Evolutionary conservation across 192 early-diverging fungal genomes (phyloP).

Genomic region (Backusella tuberculispora): DNA sequence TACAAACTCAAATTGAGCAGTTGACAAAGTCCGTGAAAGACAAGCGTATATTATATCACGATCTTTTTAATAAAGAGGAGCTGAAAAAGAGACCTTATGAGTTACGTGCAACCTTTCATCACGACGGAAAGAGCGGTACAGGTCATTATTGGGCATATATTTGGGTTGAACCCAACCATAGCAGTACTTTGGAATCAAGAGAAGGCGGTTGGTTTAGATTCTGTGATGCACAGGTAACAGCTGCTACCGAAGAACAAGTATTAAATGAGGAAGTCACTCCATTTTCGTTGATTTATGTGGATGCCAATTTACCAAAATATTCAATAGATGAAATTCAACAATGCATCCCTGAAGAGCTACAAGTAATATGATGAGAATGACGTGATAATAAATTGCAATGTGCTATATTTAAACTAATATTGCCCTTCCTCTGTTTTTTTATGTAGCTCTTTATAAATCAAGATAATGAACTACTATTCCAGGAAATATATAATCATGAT

Average conservation of each 20-base stretch:
- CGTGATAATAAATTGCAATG: not conserved
- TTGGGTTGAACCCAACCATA: constrained; percentile 23
- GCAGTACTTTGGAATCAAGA: not conserved
- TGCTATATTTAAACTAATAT: not conserved
- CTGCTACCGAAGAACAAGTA: constrained; percentile 29
- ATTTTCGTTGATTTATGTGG: constrained; percentile 29
- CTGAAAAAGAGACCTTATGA: constrained; percentile 33
- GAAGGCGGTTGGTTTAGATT: constrained; percentile 40
- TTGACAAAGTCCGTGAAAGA: not conserved
- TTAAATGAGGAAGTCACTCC: constrained; percentile 14
- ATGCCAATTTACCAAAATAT: not conserved
- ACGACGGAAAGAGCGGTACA: constrained; percentile 37
- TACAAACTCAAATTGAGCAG: not conserved
- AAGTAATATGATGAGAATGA: not conserved
- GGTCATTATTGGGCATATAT: constrained; percentile 48
- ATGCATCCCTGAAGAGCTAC: constrained; percentile 5
- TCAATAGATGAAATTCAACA: not conserved
- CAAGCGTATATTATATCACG: not conserved
- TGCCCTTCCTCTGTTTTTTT: not conserved
- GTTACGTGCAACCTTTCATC: constrained; percentile 37
- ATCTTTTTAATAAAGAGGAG: constrained; percentile 24
- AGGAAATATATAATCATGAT: constrained; percentile 13
- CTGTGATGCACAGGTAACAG: constrained; percentile 35
- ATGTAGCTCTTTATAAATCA: constrained; percentile 15
- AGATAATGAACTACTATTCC: constrained; percentile 21